Evolutionary conservation across 78 protist genomes (phyloP).

Genomic region (Bodo saltans): DNA sequence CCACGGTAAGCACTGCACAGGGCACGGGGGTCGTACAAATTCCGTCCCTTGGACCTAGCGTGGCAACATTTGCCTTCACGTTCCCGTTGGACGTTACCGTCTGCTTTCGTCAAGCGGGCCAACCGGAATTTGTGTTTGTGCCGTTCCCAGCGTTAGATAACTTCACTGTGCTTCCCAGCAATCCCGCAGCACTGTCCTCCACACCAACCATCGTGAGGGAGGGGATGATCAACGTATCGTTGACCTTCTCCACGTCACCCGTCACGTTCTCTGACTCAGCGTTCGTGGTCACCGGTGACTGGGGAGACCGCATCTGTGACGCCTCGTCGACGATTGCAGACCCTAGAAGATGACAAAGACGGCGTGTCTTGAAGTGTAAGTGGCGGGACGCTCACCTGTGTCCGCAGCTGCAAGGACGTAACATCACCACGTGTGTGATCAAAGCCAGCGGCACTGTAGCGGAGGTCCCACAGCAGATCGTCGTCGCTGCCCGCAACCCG

Average conservation of each 20-base stretch:
- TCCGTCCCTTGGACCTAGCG: neutral
- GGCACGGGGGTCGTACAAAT: too few relatives aligned
- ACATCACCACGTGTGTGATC: neutral
- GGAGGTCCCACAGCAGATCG: neutral
- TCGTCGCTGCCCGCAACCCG: neutral
- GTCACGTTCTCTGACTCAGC: too few relatives aligned
- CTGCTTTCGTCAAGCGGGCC: neutral
- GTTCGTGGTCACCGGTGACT: too few relatives aligned
- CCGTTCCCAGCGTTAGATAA: too few relatives aligned
- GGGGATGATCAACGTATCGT: neutral
- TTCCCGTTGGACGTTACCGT: neutral
- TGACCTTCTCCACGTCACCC: too few relatives aligned
- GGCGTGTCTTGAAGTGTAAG: too few relatives aligned
- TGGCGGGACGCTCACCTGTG: too few relatives aligned
- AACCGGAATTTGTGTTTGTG: neutral
- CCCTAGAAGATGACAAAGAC: too few relatives aligned
- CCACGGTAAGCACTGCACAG: too few relatives aligned
- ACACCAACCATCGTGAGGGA: neutral
- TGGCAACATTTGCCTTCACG: neutral
- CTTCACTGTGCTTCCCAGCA: neutral
- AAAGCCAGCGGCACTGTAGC: neutral
- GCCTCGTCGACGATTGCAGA: too few relatives aligned
- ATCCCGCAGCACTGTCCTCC: neutral
- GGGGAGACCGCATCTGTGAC: too few relatives aligned
- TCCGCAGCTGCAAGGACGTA: neutral